phyloP scores from a whole-genome alignment of 2,329 filamentous ascomycete species.

The Colletotrichum abscissum region DNA sequence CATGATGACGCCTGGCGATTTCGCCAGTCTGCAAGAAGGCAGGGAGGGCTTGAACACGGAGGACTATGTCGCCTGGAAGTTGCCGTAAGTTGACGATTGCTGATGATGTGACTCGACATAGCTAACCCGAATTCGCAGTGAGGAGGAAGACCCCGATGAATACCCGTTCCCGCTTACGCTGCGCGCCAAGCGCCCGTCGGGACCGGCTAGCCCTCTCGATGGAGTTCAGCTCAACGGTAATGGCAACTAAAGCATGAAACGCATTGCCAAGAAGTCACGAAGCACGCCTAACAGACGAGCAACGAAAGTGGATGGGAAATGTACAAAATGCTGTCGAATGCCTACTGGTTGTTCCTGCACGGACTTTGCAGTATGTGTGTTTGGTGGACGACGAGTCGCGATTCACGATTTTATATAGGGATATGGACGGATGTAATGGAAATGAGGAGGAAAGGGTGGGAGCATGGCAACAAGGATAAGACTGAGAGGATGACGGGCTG shows the following conservation, averaged over 20 bases:
- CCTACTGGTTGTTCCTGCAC: not conserved
- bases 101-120: not conserved
- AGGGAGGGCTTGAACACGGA: slow-evolving; percentile 93
- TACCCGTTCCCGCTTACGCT: slow-evolving; percentile 71
- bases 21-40: slow-evolving; percentile 94
- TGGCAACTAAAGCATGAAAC: slow-evolving; percentile 27
- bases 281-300: not conserved
- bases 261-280: not conserved
- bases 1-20: slow-evolving; percentile 99
- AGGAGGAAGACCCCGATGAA: slow-evolving; percentile 91
- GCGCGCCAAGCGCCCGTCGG: slow-evolving; percentile 61
- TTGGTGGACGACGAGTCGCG: slow-evolving; percentile 9
- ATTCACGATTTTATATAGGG: slow-evolving; percentile 31
- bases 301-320: not conserved
- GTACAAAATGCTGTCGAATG: slow-evolving; percentile 1
- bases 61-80: slow-evolving; percentile 97
- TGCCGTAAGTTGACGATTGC: slow-evolving; percentile 78
- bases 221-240: slow-evolving; percentile 47
- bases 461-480: slow-evolving; percentile 16
- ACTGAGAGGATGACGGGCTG: not conserved
- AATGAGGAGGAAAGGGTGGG: not conserved
- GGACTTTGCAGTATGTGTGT: not conserved
- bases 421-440: slow-evolving; percentile 31
- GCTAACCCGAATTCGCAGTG: slow-evolving; percentile 64
- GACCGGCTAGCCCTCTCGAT: slow-evolving; percentile 54